Evolutionary conservation across 257 asterid species (phyloP).

Genomic region (Nicotiana paniculata): DNA sequence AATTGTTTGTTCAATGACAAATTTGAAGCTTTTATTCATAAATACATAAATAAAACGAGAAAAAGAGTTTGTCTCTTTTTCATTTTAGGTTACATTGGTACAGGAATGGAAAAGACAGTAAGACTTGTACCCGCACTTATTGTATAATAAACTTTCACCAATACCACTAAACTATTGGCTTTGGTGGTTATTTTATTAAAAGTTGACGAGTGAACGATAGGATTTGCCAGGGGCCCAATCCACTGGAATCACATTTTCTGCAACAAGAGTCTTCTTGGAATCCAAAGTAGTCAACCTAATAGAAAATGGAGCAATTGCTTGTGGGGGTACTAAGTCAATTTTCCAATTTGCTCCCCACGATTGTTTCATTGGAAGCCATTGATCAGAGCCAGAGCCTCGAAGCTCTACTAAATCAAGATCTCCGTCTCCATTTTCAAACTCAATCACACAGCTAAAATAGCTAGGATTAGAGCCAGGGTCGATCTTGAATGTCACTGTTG

Average conservation of each 20-base stretch:
- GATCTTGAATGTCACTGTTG: conserved; percentile 17
- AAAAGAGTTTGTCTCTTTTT: no score
- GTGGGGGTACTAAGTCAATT: neutral
- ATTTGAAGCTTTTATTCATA: neutral
- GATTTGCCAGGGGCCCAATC: conserved; percentile 22
- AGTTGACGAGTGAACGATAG: conserved; percentile 16
- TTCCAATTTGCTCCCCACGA: conserved; percentile 32
- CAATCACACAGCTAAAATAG: conserved; percentile 25
- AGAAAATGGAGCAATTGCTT: conserved; percentile 17
- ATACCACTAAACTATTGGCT: no score
- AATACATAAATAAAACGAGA: neutral
- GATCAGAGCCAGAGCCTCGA: conserved; percentile 4
- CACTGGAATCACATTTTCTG: conserved; percentile 24
- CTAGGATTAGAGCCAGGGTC: conserved; percentile 17
- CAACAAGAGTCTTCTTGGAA: conserved; percentile 8
- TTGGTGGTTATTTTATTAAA: neutral
- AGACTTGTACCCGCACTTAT: no score
- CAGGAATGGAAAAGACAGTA: no score
- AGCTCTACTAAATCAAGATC: conserved; percentile 25
- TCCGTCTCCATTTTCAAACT: conserved; percentile 35
- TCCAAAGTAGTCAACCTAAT: conserved; percentile 24
- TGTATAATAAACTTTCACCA: no score
- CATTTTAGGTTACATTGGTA: no score
- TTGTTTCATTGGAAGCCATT: conserved; percentile 26
- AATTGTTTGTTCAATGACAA: neutral